These are phyloP conservation scores for Chrysoporthe cubensis DNA, from an alignment of 2,329 filamentous ascomycete species.

Conservation along the genomic window DNA sequence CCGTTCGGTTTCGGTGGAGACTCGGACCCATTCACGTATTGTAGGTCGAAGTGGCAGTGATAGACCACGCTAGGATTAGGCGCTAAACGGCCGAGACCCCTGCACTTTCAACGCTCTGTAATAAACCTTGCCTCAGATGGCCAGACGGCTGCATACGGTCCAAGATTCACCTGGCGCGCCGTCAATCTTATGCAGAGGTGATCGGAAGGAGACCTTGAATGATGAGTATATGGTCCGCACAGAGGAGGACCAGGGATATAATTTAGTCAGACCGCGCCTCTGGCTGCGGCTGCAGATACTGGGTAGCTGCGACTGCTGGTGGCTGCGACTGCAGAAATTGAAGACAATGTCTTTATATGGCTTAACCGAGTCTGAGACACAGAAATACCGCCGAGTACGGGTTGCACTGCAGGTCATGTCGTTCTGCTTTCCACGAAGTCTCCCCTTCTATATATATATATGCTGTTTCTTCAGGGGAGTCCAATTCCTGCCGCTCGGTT, in stretches of 20 bases:
- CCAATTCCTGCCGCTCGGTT: background rate
- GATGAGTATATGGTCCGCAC: no score
- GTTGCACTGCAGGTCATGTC: background rate
- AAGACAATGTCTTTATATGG: background rate
- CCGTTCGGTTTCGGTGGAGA: conserved; percentile 13
- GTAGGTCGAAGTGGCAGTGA: background rate
- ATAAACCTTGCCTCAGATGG: background rate
- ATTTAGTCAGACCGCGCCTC: no score
- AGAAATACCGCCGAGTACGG: background rate
- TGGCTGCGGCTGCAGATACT: background rate
- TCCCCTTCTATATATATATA: background rate
- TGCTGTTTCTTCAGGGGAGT: background rate
- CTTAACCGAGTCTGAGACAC: conserved; percentile 3
- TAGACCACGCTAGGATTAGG: conserved; percentile 4
- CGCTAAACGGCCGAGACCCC: conserved; percentile 5
- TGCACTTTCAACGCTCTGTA: background rate
- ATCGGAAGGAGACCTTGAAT: no score
- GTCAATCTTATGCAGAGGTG: no score
- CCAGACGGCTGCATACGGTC: background rate
- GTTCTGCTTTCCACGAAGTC: background rate
- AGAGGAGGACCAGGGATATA: no score
- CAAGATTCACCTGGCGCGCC: background rate
- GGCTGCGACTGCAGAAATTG: background rate
- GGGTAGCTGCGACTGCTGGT: no score
- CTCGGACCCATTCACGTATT: background rate